phyloP scores from a whole-genome alignment of 2,329 filamentous ascomycete genomes.

The Penicillium decumbens region DNA sequence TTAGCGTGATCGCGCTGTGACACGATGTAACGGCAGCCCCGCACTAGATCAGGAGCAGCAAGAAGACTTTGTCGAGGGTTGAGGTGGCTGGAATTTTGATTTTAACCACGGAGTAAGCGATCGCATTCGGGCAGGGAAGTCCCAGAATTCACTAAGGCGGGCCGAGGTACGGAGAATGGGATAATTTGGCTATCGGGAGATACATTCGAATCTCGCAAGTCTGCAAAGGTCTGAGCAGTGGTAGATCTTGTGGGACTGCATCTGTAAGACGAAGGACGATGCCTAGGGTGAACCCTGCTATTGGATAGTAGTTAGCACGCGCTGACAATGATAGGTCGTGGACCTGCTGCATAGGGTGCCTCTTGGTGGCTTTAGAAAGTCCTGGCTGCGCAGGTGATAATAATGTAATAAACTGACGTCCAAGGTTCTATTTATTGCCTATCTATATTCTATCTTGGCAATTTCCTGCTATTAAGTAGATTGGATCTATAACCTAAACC shows the following conservation, averaged over 20 bases:
- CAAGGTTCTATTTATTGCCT: too few species aligned
- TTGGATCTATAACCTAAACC: not conserved
- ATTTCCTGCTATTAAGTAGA: not conserved
- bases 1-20: conserved; percentile 3
- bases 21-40: conserved; percentile 16
- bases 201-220: not conserved
- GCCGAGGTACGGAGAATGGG: not conserved
- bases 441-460: too few species aligned
- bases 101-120: not conserved
- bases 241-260: not conserved
- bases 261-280: not conserved
- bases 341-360: not conserved
- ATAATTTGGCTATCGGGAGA: not conserved
- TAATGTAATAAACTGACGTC: too few species aligned
- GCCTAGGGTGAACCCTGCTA: not conserved
- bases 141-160: not conserved
- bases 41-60: conserved; percentile 1
- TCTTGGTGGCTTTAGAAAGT: not conserved
- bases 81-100: not conserved
- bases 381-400: not conserved
- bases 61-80: too few species aligned
- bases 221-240: not conserved
- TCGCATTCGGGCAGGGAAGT: conserved; percentile 5
- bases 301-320: not conserved
- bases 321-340: not conserved